phyloP scores from a whole-genome alignment of 148 eudicot species.

The Silene latifolia region DNA sequence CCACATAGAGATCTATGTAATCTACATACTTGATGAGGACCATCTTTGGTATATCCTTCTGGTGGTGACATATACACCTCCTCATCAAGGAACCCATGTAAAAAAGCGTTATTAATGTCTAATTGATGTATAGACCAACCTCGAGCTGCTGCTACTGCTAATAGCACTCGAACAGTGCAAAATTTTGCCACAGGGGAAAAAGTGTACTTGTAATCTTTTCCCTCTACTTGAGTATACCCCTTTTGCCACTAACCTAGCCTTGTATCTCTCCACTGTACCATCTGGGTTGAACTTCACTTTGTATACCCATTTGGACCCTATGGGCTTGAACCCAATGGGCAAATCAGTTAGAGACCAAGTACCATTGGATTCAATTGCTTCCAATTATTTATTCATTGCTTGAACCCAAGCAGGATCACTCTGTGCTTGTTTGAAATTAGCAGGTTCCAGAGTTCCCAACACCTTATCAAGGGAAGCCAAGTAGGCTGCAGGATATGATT shows the following conservation, averaged over 20 bases:
- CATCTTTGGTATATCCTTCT: neutral
- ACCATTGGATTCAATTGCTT: too few relatives aligned
- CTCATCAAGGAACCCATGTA: neutral
- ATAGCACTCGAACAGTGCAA: neutral
- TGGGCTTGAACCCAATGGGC: neutral
- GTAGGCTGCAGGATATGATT: too few relatives aligned
- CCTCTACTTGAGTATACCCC: neutral
- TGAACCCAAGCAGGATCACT: too few relatives aligned
- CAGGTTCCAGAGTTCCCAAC: too few relatives aligned
- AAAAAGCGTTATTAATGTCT: neutral
- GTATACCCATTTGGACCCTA: neutral
- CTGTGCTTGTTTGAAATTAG: too few relatives aligned
- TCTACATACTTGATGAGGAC: neutral
- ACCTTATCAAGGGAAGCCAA: too few relatives aligned
- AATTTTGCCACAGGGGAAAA: neutral
- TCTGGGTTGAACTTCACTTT: neutral
- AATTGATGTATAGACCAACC: neutral
- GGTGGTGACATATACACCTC: neutral
- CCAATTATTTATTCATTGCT: too few relatives aligned
- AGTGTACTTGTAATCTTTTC: neutral
- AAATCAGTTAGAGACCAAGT: neutral
- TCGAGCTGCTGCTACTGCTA: neutral
- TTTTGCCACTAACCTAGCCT: neutral
- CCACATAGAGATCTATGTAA: neutral
- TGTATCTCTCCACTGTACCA: neutral